Evolutionary conservation across 1,284 basidiomycete species (phyloP), one percentile per base, ranked within the genome.

Genomic region (Puccinia hordei): DNA sequence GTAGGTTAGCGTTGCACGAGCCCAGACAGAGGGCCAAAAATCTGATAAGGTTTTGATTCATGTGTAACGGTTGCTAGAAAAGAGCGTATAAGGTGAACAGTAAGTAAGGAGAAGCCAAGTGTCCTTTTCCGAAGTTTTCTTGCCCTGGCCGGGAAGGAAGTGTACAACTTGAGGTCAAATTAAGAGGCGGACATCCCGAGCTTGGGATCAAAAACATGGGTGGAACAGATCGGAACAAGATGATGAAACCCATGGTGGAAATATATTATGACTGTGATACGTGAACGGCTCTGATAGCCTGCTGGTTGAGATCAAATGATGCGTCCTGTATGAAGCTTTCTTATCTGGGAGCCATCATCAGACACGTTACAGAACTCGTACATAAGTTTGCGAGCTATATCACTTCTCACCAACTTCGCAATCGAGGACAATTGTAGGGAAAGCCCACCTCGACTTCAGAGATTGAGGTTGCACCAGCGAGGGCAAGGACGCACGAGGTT

Each of bases 151-250:
- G 22, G 49, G 46, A 49, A 49, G 8, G 41, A 41, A 30, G n/a
- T 10, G 24, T 12, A 19, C 38, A 46, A 49, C 30, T 22, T 9
- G 15, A 44, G 8, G 6, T 30, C 6, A 35, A 69, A 30, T 33
- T 44, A 4, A 4, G 13, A n/a, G 61, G 61, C n/a, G 38, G 12
- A 35, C 63, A 44, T n/a, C 9, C 22, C 24, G 68, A 71, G 24
- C 27, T 51, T 30, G n/a, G 2, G 44, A 24, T 69, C 38, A 5
- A 69, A 27, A 55, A 2, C 13, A 13, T 27, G 15, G 53, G 68
- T 71, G 68, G 68, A 71, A 33, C 68, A 71, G 68, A 71, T n/a
- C 68, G 68, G 68, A 53, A 38, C 68, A 71, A 22, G 30, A 71
- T 71, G 30, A 51, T 71, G 68, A 71, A 53, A 71, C 68, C 8